A percentile compares a stretch with the other conserved stretches of the same genome.
Evolutionary conservation across 192 early-diverging fungal genomes (phyloP).

Genomic region (Dispira simplex): DNA sequence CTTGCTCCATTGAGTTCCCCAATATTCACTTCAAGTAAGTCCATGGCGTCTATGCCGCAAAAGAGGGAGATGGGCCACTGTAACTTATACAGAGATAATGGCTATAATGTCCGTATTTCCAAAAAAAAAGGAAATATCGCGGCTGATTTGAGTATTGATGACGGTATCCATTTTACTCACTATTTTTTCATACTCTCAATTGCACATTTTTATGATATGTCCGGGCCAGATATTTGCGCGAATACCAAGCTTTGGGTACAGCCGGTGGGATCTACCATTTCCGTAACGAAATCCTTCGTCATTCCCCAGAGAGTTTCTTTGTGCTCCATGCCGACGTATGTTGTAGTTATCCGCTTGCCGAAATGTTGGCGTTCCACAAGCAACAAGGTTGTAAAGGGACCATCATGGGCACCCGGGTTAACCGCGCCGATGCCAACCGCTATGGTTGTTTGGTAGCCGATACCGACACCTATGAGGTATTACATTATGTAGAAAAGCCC

Average conservation of each 20-base stretch:
- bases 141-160: too few relatives aligned
- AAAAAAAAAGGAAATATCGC: too few relatives aligned
- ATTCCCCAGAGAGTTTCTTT: slow-evolving; percentile 82
- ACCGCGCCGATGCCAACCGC: slow-evolving; percentile 59
- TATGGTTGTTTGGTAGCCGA: slow-evolving; percentile 93
- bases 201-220: too few relatives aligned
- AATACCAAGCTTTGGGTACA: slow-evolving; percentile 93
- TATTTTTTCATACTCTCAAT: too few relatives aligned
- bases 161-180: neutral
- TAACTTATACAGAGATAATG: neutral
- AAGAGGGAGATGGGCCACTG: slow-evolving; percentile 7
- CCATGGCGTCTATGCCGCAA: neutral
- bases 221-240: slow-evolving; percentile 72
- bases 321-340: slow-evolving; percentile 97
- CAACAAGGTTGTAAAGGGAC: slow-evolving; percentile 72
- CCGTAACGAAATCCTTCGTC: slow-evolving; percentile 91
- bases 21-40: slow-evolving; percentile 65
- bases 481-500: slow-evolving; percentile 98
- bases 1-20: slow-evolving; percentile 77
- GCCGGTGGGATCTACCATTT: slow-evolving; percentile 98
- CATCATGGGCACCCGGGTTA: slow-evolving; percentile 78
- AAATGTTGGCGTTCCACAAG: slow-evolving; percentile 73
- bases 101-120: too few relatives aligned
- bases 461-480: slow-evolving; percentile 71
- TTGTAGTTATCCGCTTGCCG: slow-evolving; percentile 79